These are phyloP conservation scores for Aureobasidium mangrovei DNA, from an alignment of 2,329 filamentous ascomycete genomes.

Conservation along the genomic window DNA sequence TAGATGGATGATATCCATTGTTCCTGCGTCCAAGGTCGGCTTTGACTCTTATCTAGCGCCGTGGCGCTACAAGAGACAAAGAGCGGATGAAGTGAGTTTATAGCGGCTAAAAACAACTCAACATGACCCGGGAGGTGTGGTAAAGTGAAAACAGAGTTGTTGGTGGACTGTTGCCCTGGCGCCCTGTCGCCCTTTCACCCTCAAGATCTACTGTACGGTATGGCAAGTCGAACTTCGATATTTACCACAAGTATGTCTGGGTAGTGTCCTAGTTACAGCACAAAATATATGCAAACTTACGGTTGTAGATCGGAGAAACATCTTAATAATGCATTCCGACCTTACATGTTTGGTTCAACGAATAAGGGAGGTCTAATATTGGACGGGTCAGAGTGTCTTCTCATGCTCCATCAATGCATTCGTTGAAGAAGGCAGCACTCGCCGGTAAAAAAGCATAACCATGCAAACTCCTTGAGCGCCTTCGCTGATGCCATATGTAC, in stretches of 20 bases:
- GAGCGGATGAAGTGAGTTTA: neutral
- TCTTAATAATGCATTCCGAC: too few species aligned
- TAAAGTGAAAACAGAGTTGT: neutral
- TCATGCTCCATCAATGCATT: neutral
- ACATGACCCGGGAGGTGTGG: neutral
- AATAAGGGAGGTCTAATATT: neutral
- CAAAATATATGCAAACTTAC: neutral
- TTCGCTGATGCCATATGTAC: constrained; percentile 3
- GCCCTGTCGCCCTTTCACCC: neutral
- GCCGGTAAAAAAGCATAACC: neutral
- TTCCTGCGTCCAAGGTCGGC: too few species aligned
- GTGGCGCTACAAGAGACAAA: neutral
- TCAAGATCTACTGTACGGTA: too few species aligned
- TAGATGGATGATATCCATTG: too few species aligned
- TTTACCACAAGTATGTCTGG: too few species aligned
- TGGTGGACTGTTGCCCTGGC: neutral
- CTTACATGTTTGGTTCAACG: neutral
- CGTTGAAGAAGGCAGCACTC: neutral
- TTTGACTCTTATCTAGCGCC: too few species aligned
- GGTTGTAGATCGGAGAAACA: neutral
- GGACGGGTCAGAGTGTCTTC: neutral
- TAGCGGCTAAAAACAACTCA: constrained; percentile 2
- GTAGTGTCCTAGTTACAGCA: too few species aligned
- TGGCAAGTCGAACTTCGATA: too few species aligned
- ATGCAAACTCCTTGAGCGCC: neutral